Evolutionary conservation across 2,329 filamentous ascomycete species (phyloP).

Genomic region (Botryotinia convoluta): DNA sequence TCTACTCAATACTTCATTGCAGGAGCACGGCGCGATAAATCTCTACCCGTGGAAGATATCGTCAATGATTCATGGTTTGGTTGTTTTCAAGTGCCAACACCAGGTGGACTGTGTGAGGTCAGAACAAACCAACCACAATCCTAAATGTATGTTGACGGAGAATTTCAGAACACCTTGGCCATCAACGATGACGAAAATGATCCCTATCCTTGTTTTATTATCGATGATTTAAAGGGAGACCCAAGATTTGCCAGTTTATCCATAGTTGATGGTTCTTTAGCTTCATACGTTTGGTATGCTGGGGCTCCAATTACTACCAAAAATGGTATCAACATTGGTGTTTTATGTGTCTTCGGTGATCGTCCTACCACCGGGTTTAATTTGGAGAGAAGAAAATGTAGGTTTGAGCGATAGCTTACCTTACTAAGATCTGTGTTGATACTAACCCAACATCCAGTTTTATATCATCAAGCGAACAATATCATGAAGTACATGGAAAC

Average conservation of each 20-base stretch:
- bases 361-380: neutral
- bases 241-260: slow-evolving; percentile 20
- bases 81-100: slow-evolving; percentile 29
- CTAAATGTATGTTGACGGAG: neutral
- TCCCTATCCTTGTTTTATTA: slow-evolving; percentile 20
- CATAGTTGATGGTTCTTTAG: slow-evolving; percentile 20
- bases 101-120: slow-evolving; percentile 36
- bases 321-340: slow-evolving; percentile 46
- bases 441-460: slow-evolving; percentile 44
- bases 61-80: slow-evolving; percentile 32
- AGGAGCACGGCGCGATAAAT: slow-evolving; percentile 24
- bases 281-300: slow-evolving; percentile 23
- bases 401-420: slow-evolving; percentile 38
- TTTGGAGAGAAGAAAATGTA: slow-evolving; percentile 19
- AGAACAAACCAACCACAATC: neutral
- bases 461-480: slow-evolving; percentile 44
- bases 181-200: neutral
- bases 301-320: slow-evolving; percentile 22
- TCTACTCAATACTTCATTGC: slow-evolving; percentile 35
- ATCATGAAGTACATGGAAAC: slow-evolving; percentile 59
- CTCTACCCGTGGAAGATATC: slow-evolving; percentile 15
- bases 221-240: slow-evolving; percentile 21
- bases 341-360: slow-evolving; percentile 57
- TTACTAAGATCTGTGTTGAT: slow-evolving; percentile 41
- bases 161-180: slow-evolving; percentile 14